These are phyloP conservation scores for Sporothrix variecibatus DNA, from an alignment of 2,329 filamentous ascomycete genomes.

Conservation along the genomic window DNA sequence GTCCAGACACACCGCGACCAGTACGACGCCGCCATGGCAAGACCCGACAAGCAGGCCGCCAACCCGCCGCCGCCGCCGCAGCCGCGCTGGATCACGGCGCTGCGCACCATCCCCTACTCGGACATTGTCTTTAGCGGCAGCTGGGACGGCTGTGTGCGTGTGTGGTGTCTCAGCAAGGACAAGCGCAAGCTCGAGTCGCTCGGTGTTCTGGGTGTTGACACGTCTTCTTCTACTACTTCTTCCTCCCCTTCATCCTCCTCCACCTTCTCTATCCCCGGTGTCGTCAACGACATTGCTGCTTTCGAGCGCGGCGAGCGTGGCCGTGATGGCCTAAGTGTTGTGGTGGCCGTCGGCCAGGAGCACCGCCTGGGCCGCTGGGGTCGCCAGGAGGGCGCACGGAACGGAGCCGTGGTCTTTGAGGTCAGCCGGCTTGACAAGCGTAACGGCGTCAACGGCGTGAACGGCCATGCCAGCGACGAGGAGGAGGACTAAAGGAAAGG, in stretches of 20 bases:
- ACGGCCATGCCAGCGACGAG: conserved; percentile 23
- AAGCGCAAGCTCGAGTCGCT: conserved; percentile 74
- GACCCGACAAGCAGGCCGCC: conserved; percentile 70
- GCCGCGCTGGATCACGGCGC: conserved; percentile 87
- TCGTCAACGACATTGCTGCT: conserved; percentile 85
- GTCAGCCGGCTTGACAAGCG: conserved; percentile 45
- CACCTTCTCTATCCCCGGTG: conserved; percentile 49
- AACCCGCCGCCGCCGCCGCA: conserved; percentile 65
- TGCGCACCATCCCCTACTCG: conserved; percentile 83
- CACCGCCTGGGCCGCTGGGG: conserved; percentile 84
- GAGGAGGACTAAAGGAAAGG: conserved; percentile 24
- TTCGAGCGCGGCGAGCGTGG: conserved; percentile 82
- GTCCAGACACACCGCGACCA: conserved; percentile 63
- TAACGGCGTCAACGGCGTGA: neutral
- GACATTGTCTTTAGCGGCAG: conserved; percentile 89
- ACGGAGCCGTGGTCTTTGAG: conserved; percentile 87
- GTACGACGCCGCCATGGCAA: conserved; percentile 35
- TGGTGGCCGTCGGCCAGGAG: conserved; percentile 85
- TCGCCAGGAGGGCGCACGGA: conserved; percentile 63
- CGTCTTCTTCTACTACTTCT: neutral
- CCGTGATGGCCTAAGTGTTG: conserved; percentile 75
- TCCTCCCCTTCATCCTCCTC: neutral
- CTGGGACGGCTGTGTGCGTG: conserved; percentile 87
- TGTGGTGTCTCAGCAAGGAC: conserved; percentile 83
- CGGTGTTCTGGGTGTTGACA: conserved; percentile 58